A percentile compares a stretch with the other conserved stretches of the same genome.
These are phyloP conservation scores for Ogataea chonburiensis DNA, from an alignment of 805 yeast species.

Conservation along the genomic window DNA sequence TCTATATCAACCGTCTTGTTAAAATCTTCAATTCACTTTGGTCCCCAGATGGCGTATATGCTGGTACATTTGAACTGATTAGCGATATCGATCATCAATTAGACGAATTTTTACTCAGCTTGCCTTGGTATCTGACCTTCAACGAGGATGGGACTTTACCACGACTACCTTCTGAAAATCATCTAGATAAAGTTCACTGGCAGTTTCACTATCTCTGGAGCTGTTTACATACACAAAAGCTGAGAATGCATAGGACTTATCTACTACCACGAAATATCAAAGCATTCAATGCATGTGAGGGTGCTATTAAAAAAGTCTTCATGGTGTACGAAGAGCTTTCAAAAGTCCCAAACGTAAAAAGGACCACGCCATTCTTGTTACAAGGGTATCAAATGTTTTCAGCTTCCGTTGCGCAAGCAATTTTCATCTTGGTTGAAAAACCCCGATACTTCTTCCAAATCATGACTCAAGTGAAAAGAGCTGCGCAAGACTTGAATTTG, in stretches of 20 bases:
- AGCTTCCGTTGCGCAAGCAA: slow-evolving; percentile 34
- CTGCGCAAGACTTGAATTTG: slow-evolving; percentile 7
- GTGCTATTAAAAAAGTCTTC: slow-evolving; percentile 28
- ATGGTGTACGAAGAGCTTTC: slow-evolving; percentile 30
- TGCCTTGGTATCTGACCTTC: slow-evolving; percentile 18
- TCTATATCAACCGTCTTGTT: slow-evolving; percentile 16
- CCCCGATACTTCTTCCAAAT: slow-evolving; percentile 8
- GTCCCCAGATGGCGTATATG: slow-evolving; percentile 13
- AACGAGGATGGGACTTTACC: slow-evolving; percentile 17
- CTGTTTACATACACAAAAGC: slow-evolving; percentile 13
- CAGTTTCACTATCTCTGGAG: slow-evolving; percentile 17
- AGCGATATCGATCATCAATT: slow-evolving; percentile 11
- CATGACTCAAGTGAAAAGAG: slow-evolving; percentile 5
- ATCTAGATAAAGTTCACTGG: slow-evolving; percentile 9
- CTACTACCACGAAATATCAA: slow-evolving; percentile 17
- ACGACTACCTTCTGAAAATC: slow-evolving; percentile 5
- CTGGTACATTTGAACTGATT: slow-evolving; percentile 2
- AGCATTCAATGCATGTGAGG: slow-evolving; percentile 28
- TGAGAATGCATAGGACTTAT: slow-evolving; percentile 12
- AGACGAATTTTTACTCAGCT: slow-evolving; percentile 5
- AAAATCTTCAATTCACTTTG: slow-evolving; percentile 22
- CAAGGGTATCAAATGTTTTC: slow-evolving; percentile 36
- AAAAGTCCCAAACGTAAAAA: slow-evolving; percentile 20
- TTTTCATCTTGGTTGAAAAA: slow-evolving; percentile 29
- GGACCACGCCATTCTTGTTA: slow-evolving; percentile 30